phyloP scores from a whole-genome alignment of 2,329 filamentous ascomycete genomes.

The Stromatinia cepivora region DNA sequence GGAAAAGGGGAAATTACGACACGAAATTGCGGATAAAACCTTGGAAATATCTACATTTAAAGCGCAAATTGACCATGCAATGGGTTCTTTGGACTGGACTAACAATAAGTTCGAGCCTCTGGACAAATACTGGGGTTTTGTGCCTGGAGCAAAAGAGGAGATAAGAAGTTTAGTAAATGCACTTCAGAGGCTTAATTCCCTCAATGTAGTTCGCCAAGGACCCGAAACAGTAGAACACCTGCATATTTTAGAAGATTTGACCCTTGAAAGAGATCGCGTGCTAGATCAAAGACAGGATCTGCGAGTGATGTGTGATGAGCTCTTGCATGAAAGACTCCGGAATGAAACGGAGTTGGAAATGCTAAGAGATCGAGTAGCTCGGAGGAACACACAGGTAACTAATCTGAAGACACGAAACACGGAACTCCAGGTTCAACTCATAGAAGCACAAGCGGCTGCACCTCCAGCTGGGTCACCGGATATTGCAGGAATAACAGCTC shows the following conservation, averaged over 20 bases:
- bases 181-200: not conserved
- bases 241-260: not conserved
- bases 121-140: not conserved
- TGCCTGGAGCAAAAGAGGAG: constrained; percentile 3
- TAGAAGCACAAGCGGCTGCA: not conserved
- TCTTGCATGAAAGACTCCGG: not conserved
- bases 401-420: not conserved
- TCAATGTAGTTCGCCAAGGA: not conserved
- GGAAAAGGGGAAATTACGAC: not conserved
- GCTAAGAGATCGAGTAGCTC: not conserved
- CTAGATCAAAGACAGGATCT: not conserved
- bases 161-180: not conserved
- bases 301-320: not conserved
- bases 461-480: not conserved
- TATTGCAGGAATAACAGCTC: not conserved
- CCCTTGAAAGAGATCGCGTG: not conserved
- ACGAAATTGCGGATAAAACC: not conserved
- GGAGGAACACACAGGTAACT: not conserved
- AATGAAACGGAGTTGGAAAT: not conserved
- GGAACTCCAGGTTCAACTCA: not conserved
- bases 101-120: not conserved
- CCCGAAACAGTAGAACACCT: too few species aligned
- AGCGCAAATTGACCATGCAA: constrained; percentile 12
- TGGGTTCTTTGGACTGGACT: constrained; percentile 6
- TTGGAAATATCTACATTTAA: not conserved